Evolutionary conservation across 345 rosid species (phyloP).

Genomic region (Reutealis trisperma): DNA sequence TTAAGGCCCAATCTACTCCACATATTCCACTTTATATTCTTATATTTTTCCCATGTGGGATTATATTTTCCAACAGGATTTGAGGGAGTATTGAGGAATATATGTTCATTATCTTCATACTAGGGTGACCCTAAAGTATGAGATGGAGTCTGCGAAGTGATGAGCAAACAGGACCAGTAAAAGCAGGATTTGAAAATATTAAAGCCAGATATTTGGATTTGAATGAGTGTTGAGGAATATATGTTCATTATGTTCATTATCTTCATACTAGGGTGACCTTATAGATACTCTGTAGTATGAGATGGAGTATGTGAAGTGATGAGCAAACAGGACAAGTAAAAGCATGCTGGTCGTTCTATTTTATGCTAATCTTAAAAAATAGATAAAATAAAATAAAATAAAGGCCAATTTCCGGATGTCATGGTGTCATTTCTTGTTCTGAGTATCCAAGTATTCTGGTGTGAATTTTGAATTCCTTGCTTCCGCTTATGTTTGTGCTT

Average conservation of each 20-base stretch:
- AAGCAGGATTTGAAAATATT: not conserved
- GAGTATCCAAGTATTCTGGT: not conserved
- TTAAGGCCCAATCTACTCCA: too few species aligned
- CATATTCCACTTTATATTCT: too few species aligned
- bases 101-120: too few species aligned
- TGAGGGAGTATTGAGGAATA: too few species aligned
- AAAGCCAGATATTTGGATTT: not conserved
- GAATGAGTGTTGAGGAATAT: not conserved
- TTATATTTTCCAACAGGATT: too few species aligned
- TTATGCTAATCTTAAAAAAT: not conserved
- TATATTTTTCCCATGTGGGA: too few species aligned
- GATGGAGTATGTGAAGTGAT: not conserved
- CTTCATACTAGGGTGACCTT: not conserved
- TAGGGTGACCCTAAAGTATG: too few species aligned
- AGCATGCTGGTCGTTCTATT: not conserved
- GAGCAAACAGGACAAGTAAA: not conserved
- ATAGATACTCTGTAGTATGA: not conserved
- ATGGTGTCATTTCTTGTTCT: not conserved
- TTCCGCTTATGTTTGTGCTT: conserved; percentile 12
- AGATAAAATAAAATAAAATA: not conserved
- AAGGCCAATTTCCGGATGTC: not conserved
- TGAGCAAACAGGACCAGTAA: too few species aligned
- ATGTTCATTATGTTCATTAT: not conserved
- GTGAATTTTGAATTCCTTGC: not conserved
- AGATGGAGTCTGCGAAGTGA: too few species aligned